Conservation (phyloP, 2,329 filamentous ascomycete species). For the Ambrosiella cleistominuta region DNA sequence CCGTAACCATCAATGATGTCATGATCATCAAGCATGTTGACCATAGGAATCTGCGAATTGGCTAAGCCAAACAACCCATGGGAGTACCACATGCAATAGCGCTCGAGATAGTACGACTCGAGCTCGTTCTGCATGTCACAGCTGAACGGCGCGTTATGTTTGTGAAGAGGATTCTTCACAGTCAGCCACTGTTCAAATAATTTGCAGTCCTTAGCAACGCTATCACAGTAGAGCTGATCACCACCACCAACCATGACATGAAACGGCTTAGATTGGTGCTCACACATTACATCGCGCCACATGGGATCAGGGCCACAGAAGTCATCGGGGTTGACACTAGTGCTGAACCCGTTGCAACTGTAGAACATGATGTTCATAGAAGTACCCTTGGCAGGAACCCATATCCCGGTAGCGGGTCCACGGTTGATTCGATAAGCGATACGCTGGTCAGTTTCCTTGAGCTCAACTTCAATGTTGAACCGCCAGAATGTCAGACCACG, state of each 20-base stretch:
- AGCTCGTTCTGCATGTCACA: conserved; percentile 73
- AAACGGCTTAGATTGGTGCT: conserved; percentile 77
- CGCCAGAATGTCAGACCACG: conserved; percentile 89
- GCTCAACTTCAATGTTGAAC: conserved; percentile 86
- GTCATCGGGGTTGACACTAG: conserved; percentile 56
- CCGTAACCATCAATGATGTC: conserved; percentile 85
- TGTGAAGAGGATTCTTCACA: conserved; percentile 62
- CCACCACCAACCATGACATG: conserved; percentile 97
- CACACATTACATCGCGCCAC: conserved; percentile 92
- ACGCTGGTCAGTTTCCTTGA: conserved; percentile 58
- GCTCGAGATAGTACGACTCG: conserved; percentile 71
- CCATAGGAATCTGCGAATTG: conserved; percentile 88
- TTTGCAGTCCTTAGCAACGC: conserved; percentile 54
- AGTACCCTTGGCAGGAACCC: conserved; percentile 71
- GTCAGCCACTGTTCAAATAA: conserved; percentile 72
- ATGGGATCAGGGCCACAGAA: conserved; percentile 88
- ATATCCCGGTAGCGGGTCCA: conserved; percentile 77
- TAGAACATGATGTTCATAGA: conserved; percentile 99
- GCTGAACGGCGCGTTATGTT: conserved; percentile 63
- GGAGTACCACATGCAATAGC: conserved; percentile 90
- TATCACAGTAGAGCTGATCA: conserved; percentile 93
- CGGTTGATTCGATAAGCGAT: conserved; percentile 93
- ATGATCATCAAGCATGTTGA: conserved; percentile 96
- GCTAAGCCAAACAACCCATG: conserved; percentile 88
- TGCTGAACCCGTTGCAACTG: conserved; percentile 90